phyloP scores from a whole-genome alignment of 2,329 filamentous ascomycete genomes.

The Arthrobotrys conoides region DNA sequence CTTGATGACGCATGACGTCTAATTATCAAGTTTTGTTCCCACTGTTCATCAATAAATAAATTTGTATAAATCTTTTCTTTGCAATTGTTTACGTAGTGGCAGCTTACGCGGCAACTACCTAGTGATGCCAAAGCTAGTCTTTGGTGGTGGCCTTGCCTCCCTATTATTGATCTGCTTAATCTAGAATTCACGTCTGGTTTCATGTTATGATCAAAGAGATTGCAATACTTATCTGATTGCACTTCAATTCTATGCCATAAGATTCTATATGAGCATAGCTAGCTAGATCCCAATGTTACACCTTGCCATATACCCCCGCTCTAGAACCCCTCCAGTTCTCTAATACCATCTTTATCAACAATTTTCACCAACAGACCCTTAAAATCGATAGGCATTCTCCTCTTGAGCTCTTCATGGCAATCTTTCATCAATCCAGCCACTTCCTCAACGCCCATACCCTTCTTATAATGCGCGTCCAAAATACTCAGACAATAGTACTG shows the following conservation, averaged over 20 bases:
- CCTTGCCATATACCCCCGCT: not conserved
- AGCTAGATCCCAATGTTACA: slow-evolving; percentile 23
- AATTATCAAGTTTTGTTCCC: not conserved
- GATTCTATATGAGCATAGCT: slow-evolving; percentile 33
- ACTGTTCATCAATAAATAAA: not conserved
- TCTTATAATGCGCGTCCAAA: slow-evolving; percentile 98
- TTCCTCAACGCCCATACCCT: slow-evolving; percentile 88
- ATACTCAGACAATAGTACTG: slow-evolving; percentile 97
- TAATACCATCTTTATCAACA: slow-evolving; percentile 92
- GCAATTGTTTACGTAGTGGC: not conserved
- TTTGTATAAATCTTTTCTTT: not conserved
- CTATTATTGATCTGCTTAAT: not conserved
- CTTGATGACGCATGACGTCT: not conserved
- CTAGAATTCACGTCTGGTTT: not conserved
- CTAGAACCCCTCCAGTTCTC: slow-evolving; percentile 72
- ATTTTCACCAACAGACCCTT: slow-evolving; percentile 97
- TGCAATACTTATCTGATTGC: slow-evolving; percentile 19
- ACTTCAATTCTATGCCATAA: slow-evolving; percentile 28
- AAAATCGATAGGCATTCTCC: slow-evolving; percentile 97
- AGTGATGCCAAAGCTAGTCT: not conserved
- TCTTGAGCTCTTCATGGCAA: slow-evolving; percentile 97
- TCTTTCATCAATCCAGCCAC: slow-evolving; percentile 92
- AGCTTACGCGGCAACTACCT: slow-evolving; percentile 21
- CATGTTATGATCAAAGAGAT: not conserved
- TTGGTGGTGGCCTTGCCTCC: not conserved